These are phyloP conservation scores for Phytophthora quininea DNA, from an alignment of 352 stramenopile species.

Conservation along the genomic window DNA sequence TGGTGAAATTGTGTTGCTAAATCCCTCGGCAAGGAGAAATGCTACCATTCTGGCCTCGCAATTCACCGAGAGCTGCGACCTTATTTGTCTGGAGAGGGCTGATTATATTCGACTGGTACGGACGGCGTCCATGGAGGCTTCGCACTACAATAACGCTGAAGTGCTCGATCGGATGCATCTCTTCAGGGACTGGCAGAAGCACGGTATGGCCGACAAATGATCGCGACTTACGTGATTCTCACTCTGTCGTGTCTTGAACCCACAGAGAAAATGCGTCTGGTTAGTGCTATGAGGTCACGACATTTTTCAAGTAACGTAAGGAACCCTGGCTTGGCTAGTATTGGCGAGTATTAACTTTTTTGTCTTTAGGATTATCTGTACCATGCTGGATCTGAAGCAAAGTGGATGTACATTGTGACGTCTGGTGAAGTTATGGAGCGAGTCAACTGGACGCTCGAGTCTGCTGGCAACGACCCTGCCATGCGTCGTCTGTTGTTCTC, in stretches of 20 bases:
- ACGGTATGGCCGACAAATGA: constrained; percentile 36
- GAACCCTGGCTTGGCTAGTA: not conserved
- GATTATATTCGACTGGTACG: constrained; percentile 79
- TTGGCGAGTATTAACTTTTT: not conserved
- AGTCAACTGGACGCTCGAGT: constrained; percentile 59
- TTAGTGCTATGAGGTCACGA: constrained; percentile 68
- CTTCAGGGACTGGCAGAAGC: constrained; percentile 74
- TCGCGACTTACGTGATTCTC: too few relatives aligned
- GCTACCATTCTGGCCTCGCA: constrained; percentile 77
- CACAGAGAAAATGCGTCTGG: constrained; percentile 77
- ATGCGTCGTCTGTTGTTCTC: constrained; percentile 34
- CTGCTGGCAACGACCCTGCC: constrained; percentile 19
- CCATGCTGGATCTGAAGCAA: constrained; percentile 60
- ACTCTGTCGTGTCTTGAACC: not conserved
- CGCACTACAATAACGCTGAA: constrained; percentile 78
- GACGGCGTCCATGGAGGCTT: constrained; percentile 79
- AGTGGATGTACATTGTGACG: constrained; percentile 80
- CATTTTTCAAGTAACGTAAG: constrained; percentile 69
- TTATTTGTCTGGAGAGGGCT: constrained; percentile 74
- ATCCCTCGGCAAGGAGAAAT: constrained; percentile 66
- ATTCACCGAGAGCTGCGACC: constrained; percentile 61
- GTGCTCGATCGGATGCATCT: constrained; percentile 79
- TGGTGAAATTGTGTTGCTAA: constrained; percentile 74
- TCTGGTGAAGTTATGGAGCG: constrained; percentile 72
- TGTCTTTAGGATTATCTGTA: constrained; percentile 70